Base-by-base conservation (phyloP, 83 land plant species). In the Picea abies region DNA sequence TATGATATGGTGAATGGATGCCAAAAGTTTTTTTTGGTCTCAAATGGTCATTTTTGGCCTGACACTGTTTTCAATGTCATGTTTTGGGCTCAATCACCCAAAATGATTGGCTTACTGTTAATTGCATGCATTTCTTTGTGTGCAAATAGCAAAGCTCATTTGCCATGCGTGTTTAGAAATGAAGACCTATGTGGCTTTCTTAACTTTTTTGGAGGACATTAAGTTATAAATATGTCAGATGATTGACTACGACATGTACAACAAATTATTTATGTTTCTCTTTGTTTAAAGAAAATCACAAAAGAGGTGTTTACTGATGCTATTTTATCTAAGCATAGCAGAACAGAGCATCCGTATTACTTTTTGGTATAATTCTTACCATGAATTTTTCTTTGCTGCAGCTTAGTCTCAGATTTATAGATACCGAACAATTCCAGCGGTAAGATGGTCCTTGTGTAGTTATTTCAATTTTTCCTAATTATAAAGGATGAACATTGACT, bases 401-500 rank as follows among this genome's bases (percentile, higher is more conserved):
- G 98, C 83, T 96, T 58, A 79, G 78, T 76, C 67, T 94, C 89
- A 90, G 91, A 81, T 96, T 95, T 72, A 89, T 95, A 58, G 99
- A 97, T 75, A 97, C 98, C 25, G 96, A 92, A 78, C 93, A 97
- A 85, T 95, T 97, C 71, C 99, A 97, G 80, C 91, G 98, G 98
- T 89, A 79, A 78, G 86, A 76, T 16, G 56, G 29, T 14, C n/a
- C 17, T 47, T 39, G 4, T 63, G 10, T 75, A 68, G 22, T 65
- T 14, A 32, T 70, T 71, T 37, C 20, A 37, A 20, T 3, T 39
- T 71, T 71, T 39, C 2, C 19, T 71, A 37, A 39, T 37, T 35
- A 4, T 71, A 11, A 4, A 35, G 41, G n/a, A 71, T 49, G 8
- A 10, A 49, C 8, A 49, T 9, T 49, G 52, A 1, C 52, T 49